These are phyloP conservation scores for Periconia sp. DNA, from an alignment of 2,329 filamentous ascomycete species.

Conservation along the genomic window DNA sequence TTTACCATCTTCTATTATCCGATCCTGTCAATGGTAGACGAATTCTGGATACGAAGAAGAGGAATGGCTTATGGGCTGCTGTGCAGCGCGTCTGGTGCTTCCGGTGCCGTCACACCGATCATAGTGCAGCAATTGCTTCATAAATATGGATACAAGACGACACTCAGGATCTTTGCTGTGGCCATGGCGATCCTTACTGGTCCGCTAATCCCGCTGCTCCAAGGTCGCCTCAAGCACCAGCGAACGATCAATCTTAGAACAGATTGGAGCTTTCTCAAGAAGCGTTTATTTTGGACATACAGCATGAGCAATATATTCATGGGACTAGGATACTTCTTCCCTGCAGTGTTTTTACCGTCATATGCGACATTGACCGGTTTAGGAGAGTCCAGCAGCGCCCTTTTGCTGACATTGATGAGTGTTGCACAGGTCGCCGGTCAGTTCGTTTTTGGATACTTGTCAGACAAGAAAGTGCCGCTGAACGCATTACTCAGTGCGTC, in stretches of 20 bases:
- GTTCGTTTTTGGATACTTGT: conserved; percentile 37
- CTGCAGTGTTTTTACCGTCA: conserved; percentile 40
- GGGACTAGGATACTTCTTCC: conserved; percentile 44
- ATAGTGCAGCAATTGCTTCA: conserved; percentile 41
- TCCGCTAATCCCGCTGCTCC: conserved; percentile 40
- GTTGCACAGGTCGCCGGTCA: conserved; percentile 33
- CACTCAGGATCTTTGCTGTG: conserved; percentile 42
- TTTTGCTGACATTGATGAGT: conserved; percentile 40
- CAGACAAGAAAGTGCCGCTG: conserved; percentile 38
- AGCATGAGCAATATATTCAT: conserved; percentile 42
- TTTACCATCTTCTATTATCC: conserved; percentile 54
- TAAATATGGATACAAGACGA: conserved; percentile 42
- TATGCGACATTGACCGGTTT: conserved; percentile 28
- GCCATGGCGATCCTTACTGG: conserved; percentile 19
- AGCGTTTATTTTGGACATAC: conserved; percentile 25
- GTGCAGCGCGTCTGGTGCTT: conserved; percentile 44
- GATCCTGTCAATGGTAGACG: conserved; percentile 49
- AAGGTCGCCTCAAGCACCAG: conserved; percentile 38
- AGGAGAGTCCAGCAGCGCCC: conserved; percentile 22
- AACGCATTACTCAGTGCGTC: conserved; percentile 34
- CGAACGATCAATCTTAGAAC: conserved; percentile 20
- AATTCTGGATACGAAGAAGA: conserved; percentile 55
- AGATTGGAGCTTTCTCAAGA: conserved; percentile 37
- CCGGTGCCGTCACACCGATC: conserved; percentile 47
- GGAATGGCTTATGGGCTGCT: conserved; percentile 54